Base-by-base conservation (phyloP, 768 basidiomycete species). In the Boletellus ananiceps region DNA sequence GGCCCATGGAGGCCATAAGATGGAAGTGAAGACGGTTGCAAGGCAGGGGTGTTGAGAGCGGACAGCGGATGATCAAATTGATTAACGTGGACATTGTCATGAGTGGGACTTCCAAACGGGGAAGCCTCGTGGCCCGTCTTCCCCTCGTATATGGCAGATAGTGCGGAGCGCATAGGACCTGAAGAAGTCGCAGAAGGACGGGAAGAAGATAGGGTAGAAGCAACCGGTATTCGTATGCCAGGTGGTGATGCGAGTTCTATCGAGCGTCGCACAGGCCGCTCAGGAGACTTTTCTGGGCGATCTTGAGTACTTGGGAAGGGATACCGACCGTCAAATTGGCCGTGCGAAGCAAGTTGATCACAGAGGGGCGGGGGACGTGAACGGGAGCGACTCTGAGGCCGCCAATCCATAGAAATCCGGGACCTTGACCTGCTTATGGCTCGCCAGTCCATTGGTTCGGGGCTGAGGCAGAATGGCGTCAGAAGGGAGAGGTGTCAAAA, bases 361-460 rank as follows among this genome's bases (percentile, higher is more conserved):
- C 80, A 76, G 41, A 77, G 60, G 55, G 82, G 80, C 27, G 86
- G 82, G 16, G 86, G 84, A 33, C 90, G 79, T 38, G 87, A 88
- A 46, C 86, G 81, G 27, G 88, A 89, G 47, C 86, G 83, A 68
- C 81, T 84, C 45, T 82, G 70, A 31, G 88, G 84, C 49, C 85
- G 76, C 92, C 92, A 93, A 66, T 94, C 92, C 88, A 94, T 92
- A 18, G 88, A 84, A 58, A 86, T 84, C 19, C 93, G 82, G 13
- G 93, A 94, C 59, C 92, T 80, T 21, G 93, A 95, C 55, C 93
- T 79, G 68, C 91, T 93, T 65, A 92, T 82, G 29, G 88, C 84
- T 42, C 92, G 78, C 93, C 93, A 96, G 62, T 95, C 93, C 93
- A 96, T 96, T 23, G 83, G 71, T 39, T 79, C 77, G 46, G 74